Percentiles rank a stretch among this genome's conserved stretches.
Conservation (phyloP, 2,329 filamentous ascomycete species). For the Trichoderma sp. region DNA sequence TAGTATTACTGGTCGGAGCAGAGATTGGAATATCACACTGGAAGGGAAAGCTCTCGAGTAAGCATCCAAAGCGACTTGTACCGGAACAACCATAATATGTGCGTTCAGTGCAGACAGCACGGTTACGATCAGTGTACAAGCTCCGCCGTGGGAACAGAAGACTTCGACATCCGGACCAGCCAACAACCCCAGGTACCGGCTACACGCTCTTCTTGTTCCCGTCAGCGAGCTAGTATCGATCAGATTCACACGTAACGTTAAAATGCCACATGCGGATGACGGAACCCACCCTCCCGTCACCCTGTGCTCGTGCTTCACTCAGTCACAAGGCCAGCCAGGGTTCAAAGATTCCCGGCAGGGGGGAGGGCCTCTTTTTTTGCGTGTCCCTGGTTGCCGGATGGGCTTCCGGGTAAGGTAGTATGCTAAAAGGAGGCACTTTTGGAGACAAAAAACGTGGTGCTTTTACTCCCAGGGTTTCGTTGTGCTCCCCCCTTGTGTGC, state of each 20-base stretch:
- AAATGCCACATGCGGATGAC: conserved; percentile 17
- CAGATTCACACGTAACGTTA: conserved; percentile 21
- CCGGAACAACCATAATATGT: not conserved
- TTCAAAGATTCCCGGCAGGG: conserved; percentile 2
- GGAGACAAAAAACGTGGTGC: conserved; percentile 17
- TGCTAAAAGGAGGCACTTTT: conserved; percentile 27
- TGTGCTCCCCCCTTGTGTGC: not conserved
- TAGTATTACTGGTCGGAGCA: too few relatives aligned
- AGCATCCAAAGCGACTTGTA: not conserved
- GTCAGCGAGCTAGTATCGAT: conserved; percentile 9
- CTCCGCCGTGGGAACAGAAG: not conserved
- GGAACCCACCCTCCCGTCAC: conserved; percentile 5
- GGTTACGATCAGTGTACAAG: not conserved
- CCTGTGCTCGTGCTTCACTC: too few relatives aligned
- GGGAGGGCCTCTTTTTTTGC: not conserved
- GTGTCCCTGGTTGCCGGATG: conserved; percentile 17
- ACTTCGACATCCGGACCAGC: not conserved
- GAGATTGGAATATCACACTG: not conserved
- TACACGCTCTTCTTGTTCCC: not conserved
- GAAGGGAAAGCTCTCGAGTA: not conserved
- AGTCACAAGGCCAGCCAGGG: conserved; percentile 21
- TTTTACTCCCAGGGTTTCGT: conserved; percentile 5
- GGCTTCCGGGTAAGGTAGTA: conserved; percentile 19
- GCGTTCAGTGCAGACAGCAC: conserved; percentile 10
- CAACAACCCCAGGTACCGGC: not conserved